These are phyloP conservation scores for Ogataea chonburiensis DNA, from an alignment of 805 yeast species.

Conservation along the genomic window DNA sequence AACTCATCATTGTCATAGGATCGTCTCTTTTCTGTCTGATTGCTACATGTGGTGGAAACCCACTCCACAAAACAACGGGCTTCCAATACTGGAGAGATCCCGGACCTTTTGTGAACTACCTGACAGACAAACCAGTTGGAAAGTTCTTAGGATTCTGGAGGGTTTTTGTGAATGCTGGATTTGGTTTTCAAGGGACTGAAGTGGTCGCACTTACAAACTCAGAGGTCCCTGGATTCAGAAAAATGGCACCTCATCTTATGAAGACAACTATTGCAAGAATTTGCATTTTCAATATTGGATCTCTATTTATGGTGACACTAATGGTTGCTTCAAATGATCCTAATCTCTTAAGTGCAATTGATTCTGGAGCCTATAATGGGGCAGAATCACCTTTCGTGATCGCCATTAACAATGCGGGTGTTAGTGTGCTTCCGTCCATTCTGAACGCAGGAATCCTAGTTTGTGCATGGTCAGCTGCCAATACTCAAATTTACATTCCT, in stretches of 20 bases:
- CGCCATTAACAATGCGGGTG: conserved; percentile 68
- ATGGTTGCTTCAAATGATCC: conserved; percentile 69
- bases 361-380: conserved; percentile 37
- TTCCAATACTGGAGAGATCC: conserved; percentile 82
- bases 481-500: conserved; percentile 71
- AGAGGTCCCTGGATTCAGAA: conserved; percentile 68
- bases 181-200: conserved; percentile 80
- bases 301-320: conserved; percentile 67
- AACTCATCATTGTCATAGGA: conserved; percentile 69
- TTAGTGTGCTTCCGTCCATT: conserved; percentile 62
- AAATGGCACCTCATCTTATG: conserved; percentile 69
- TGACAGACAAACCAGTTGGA: conserved; percentile 10
- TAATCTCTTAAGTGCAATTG: conserved; percentile 32
- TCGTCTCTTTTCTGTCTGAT: conserved; percentile 43
- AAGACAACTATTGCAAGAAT: conserved; percentile 68
- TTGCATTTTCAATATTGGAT: conserved; percentile 59
- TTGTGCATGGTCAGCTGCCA: conserved; percentile 76
- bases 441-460: conserved; percentile 68
- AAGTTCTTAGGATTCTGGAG: conserved; percentile 64
- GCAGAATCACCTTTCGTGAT: conserved; percentile 71
- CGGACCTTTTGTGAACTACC: conserved; percentile 35
- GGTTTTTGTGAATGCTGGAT: conserved; percentile 71
- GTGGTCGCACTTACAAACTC: conserved; percentile 74
- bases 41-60: conserved; percentile 14
- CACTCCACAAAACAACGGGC: conserved; percentile 50